These are phyloP conservation scores for Arthrinium phaeospermum DNA, from an alignment of 2,329 filamentous ascomycete genomes.

Conservation along the genomic window DNA sequence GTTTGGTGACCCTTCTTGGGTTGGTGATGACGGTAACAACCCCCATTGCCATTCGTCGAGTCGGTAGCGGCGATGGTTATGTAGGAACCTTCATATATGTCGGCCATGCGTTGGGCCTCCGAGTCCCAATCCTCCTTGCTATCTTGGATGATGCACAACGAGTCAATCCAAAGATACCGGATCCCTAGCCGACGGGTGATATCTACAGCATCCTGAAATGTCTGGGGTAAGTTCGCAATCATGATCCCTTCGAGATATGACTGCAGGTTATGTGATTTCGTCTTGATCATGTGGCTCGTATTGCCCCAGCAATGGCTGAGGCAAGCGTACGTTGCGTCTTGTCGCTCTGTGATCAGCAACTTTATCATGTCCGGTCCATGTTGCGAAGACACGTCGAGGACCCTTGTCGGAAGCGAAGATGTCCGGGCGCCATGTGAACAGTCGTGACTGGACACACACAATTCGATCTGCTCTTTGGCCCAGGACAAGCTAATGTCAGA, in stretches of 20 bases:
- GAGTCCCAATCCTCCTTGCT: constrained; percentile 31
- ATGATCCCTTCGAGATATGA: background rate
- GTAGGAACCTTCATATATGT: constrained; percentile 32
- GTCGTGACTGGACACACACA: background rate
- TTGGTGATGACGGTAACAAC: background rate
- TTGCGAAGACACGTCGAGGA: background rate
- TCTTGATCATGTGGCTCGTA: background rate
- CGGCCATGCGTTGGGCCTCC: constrained; percentile 32
- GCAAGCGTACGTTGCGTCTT: background rate
- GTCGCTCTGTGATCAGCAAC: background rate
- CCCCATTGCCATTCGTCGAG: background rate
- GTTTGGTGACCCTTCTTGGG: too few species aligned
- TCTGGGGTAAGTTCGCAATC: background rate
- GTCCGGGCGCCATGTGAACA: background rate
- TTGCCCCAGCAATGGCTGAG: background rate
- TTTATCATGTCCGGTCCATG: background rate
- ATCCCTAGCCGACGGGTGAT: constrained; percentile 32
- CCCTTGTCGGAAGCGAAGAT: background rate
- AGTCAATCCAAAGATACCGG: constrained; percentile 39
- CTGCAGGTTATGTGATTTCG: background rate
- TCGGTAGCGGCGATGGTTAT: constrained; percentile 31
- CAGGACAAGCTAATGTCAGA: background rate
- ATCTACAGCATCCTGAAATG: constrained; percentile 15
- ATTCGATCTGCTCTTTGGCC: background rate
- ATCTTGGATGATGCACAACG: constrained; percentile 40